Evolutionary conservation across 139 green algal species (phyloP).

Genomic region (Chlamydomonas schloesseri): DNA sequence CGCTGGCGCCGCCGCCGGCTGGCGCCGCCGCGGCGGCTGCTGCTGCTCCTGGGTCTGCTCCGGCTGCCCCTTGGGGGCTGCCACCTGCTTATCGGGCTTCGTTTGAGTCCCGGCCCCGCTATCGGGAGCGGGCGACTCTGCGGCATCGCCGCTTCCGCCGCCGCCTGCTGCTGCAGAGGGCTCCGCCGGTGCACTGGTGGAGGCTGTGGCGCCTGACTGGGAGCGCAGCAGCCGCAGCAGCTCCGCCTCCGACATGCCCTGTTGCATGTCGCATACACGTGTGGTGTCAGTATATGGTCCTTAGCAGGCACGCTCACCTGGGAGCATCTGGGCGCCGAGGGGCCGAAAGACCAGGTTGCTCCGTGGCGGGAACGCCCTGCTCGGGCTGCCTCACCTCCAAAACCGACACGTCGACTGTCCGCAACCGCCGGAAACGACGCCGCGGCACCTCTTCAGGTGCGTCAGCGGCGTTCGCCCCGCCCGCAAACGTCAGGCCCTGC

Average conservation of each 20-base stretch:
- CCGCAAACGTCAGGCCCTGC: slow-evolving; percentile 5
- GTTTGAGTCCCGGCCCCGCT: no score
- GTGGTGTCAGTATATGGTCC: neutral
- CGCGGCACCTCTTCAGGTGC: neutral
- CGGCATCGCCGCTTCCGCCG: no score
- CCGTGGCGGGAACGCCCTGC: no score
- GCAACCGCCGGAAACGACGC: neutral
- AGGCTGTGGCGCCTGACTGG: neutral
- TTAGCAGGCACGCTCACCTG: neutral
- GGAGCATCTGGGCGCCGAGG: no score
- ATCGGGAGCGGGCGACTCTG: neutral
- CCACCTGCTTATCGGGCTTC: no score
- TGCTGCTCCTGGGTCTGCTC: no score
- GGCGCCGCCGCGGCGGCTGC: no score
- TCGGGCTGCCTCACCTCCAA: neutral
- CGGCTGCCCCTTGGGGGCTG: no score
- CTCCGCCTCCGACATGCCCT: slow-evolving; percentile 14
- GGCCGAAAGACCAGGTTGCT: no score
- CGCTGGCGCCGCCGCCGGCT: no score
- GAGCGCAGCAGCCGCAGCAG: slow-evolving; percentile 3
- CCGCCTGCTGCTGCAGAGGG: neutral
- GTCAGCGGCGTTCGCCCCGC: neutral
- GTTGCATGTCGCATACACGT: neutral
- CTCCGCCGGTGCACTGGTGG: neutral
- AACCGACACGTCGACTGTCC: neutral